Conservation (phyloP, 306 rosid genomes). For the Prunus davidiana region DNA sequence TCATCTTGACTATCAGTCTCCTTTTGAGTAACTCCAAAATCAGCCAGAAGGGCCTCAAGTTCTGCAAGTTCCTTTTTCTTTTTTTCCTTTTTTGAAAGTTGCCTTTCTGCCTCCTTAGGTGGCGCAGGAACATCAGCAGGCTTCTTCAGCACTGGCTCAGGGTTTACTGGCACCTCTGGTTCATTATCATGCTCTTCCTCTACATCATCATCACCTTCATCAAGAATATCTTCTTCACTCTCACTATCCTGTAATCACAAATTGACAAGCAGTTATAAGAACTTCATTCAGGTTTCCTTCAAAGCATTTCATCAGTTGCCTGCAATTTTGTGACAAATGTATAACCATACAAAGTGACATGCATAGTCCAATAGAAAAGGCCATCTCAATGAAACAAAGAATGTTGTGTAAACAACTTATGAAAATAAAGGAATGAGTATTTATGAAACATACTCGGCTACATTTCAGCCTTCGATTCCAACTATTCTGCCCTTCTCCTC, state of each 20-base stretch:
- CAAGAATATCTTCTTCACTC: constrained; percentile 85
- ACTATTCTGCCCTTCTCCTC: background rate
- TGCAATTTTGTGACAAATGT: background rate
- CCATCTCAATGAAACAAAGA: background rate
- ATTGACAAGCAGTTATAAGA: background rate
- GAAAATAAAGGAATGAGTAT: background rate
- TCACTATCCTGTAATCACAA: constrained; percentile 62
- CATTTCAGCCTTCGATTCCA: background rate
- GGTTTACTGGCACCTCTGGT: constrained; percentile 43
- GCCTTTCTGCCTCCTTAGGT: constrained; percentile 79
- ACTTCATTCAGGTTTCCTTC: background rate
- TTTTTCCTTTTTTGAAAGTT: constrained; percentile 85
- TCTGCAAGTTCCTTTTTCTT: constrained; percentile 96
- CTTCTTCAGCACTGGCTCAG: constrained; percentile 55
- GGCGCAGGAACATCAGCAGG: constrained; percentile 44
- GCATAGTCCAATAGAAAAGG: background rate
- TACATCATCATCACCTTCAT: constrained; percentile 80
- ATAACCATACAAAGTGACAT: background rate
- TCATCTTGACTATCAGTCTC: constrained; percentile 66
- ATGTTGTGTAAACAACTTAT: background rate
- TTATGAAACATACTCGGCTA: background rate
- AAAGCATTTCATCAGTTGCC: background rate
- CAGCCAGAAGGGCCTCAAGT: constrained; percentile 94
- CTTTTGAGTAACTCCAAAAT: constrained; percentile 66
- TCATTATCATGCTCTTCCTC: constrained; percentile 87